Conservation (phyloP, 2,329 filamentous ascomycete genomes). For the Arthrinium phaeospermum region DNA sequence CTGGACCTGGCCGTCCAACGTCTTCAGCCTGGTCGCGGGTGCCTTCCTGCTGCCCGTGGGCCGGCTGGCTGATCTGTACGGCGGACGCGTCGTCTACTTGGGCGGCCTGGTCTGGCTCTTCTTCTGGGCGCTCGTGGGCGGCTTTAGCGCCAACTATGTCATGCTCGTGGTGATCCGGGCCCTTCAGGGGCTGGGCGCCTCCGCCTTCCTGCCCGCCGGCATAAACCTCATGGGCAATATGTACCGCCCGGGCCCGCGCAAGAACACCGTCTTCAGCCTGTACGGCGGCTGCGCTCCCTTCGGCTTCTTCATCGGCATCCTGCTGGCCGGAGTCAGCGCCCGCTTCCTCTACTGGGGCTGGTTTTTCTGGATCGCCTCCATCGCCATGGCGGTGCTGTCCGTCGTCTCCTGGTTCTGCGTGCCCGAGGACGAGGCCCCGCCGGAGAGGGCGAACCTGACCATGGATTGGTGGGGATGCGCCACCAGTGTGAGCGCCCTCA, state of each 20-base stretch:
- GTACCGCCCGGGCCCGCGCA: slow-evolving; percentile 69
- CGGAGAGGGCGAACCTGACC: slow-evolving; percentile 25
- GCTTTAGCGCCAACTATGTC: slow-evolving; percentile 68
- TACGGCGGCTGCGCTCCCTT: slow-evolving; percentile 57
- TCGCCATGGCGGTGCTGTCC: slow-evolving; percentile 23
- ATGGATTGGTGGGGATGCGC: slow-evolving; percentile 72
- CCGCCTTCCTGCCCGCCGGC: slow-evolving; percentile 70
- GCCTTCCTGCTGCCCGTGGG: slow-evolving; percentile 67
- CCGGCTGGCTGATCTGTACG: slow-evolving; percentile 64
- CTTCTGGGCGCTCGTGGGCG: slow-evolving; percentile 69
- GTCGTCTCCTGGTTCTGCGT: slow-evolving; percentile 25
- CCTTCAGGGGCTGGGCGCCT: slow-evolving; percentile 73
- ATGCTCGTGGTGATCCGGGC: slow-evolving; percentile 77
- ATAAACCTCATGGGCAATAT: slow-evolving; percentile 67
- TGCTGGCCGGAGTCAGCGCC: slow-evolving; percentile 64
- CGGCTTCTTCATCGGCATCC: slow-evolving; percentile 64
- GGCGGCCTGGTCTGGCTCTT: slow-evolving; percentile 65
- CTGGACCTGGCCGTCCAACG: slow-evolving; percentile 66
- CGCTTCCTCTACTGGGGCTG: slow-evolving; percentile 65
- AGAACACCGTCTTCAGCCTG: slow-evolving; percentile 65
- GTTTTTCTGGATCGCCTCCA: slow-evolving; percentile 70
- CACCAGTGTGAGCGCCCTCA: slow-evolving; percentile 66
- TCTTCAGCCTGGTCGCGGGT: slow-evolving; percentile 60
- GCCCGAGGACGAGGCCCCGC: slow-evolving; percentile 22
- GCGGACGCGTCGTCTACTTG: slow-evolving; percentile 63